Base-by-base conservation (phyloP, 768 basidiomycete genomes). In the Polyporus arcularius region DNA sequence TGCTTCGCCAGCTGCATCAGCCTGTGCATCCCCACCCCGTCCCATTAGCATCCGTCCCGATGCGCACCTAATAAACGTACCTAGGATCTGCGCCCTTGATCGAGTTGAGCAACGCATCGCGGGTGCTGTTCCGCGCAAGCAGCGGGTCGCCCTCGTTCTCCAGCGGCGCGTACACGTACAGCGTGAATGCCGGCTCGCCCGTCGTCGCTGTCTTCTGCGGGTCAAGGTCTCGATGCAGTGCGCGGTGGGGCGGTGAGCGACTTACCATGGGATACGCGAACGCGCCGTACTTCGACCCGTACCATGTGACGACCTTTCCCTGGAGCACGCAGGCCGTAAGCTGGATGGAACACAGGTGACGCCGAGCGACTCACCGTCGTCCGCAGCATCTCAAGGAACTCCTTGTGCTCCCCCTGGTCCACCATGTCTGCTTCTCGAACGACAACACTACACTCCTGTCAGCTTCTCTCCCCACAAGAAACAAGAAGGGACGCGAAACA, bases 261-360 rank as follows among this genome's bases (percentile, higher is more conserved):
- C 65, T 46, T 50, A 66, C 65, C n/a, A 60, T 32, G 16, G 53
- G 60, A 47, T 59, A 66, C 16, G 55, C 63, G 28, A 67, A 48
- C 6, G 58, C 66, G n/a, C 66, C 66, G 45, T 47, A 55, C 5
- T 52, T 58, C 1, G 46, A 38, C 8, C 60, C 60, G 43, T 49
- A 61, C 65, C 62, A 63, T 28, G 54, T 58, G 50, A 55, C 57
- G 28, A 63, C 51, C 9, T 53, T 47, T 53, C 63, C 53, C 63
- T 59, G 61, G 42, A 58, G 21, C 6, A 18, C 43, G 9, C 43
- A 4, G 15, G 16, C 15, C 9, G 16, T 18, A 45, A 55, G 12
- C 14, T 46, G 5, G 12, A 4, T 42, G 18, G 30, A 55, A 55
- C 31, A 32, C 15, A 7, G 11, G 26, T 30, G 35, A 21, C 8